Base-by-base conservation (phyloP, 495 filamentous ascomycete genomes). In the Daldinia vernicosa region DNA sequence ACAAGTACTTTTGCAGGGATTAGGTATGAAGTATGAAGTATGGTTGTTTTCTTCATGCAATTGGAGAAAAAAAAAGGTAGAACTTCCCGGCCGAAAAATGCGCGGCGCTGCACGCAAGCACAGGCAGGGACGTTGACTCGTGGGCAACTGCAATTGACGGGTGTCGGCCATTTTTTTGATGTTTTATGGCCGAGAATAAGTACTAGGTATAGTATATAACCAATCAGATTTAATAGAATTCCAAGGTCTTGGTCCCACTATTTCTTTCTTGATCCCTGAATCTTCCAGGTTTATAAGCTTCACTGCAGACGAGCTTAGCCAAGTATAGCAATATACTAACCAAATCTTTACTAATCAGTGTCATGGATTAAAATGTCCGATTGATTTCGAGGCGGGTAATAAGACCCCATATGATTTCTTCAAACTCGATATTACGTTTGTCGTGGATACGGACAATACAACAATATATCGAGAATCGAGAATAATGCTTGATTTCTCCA, bases 311-410 rank as follows among this genome's bases (percentile, higher is more conserved):
- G 24, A 56, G 24, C 55, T 40, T 66, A 64, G 32, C 70, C 70
- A 61, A 69, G 61, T 56, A 47, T n/a, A 61, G 57, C 26, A 52
- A 63, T 24, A 54, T 58, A 30, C 43, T 43, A 68, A 11, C 50
- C 19, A 68, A 57, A 67, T 39, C 24, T 30, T 17, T 35, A 55
- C 28, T 55, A 40, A 63, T 60, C 40, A 50, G 47, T 37, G 54
- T 59, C 59, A 59, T 58, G 64, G 55, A 32, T 72, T 60, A 65
- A 72, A 72, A 67, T 67, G 54, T 67, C 70, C 70, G 70, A 72
- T 68, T 63, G 69, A 62, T 35, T 63, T 53, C 35, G 52, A 43
- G 35, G 63, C 58, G 57, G 69, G 39, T 60, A 43, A 60, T 61
- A 40, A 45, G 64, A 54, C 55, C 35, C 47, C 15, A 47, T 40